phyloP scores from a whole-genome alignment of 352 stramenopile species.

The Globisporangium cystogenes region DNA sequence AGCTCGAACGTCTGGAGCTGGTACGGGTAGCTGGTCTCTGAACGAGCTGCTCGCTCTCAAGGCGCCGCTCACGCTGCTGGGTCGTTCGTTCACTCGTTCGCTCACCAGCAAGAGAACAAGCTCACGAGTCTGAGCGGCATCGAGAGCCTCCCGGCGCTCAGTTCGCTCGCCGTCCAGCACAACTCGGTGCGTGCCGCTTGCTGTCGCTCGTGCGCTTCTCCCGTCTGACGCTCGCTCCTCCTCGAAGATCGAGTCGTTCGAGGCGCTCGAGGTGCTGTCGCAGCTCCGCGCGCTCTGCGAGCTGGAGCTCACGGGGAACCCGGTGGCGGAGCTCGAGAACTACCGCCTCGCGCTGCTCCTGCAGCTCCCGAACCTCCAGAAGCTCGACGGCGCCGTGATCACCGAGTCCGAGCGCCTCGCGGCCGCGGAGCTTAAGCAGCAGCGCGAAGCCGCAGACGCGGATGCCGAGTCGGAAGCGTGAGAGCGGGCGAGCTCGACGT shows the following conservation, averaged over 20 bases:
- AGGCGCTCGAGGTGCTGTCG: constrained; percentile 39
- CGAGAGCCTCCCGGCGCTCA: constrained; percentile 37
- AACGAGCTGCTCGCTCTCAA: neutral
- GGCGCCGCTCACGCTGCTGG: neutral
- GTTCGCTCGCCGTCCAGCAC: constrained; percentile 38
- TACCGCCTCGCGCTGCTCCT: constrained; percentile 53
- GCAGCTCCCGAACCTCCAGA: constrained; percentile 40
- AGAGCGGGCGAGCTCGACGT: constrained; percentile 1
- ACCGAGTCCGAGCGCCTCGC: constrained; percentile 59
- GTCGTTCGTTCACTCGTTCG: too few species aligned
- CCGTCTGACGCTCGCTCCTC: neutral
- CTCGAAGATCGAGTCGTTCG: constrained; percentile 42
- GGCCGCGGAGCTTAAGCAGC: constrained; percentile 50
- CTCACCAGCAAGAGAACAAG: constrained; percentile 61
- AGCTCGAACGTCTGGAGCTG: constrained; percentile 47
- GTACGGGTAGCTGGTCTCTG: constrained; percentile 12
- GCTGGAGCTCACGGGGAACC: constrained; percentile 48
- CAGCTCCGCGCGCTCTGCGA: constrained; percentile 32
- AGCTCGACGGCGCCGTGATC: constrained; percentile 49
- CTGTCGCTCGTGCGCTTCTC: too few species aligned
- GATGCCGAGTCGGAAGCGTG: constrained; percentile 20
- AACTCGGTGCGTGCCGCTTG: constrained; percentile 40
- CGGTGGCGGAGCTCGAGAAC: constrained; percentile 44
- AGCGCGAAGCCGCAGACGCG: constrained; percentile 25
- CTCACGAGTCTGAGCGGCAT: constrained; percentile 46